Evolutionary conservation across 305 asterid genomes (phyloP).

Genomic region (Solanum aculeatissimum): DNA sequence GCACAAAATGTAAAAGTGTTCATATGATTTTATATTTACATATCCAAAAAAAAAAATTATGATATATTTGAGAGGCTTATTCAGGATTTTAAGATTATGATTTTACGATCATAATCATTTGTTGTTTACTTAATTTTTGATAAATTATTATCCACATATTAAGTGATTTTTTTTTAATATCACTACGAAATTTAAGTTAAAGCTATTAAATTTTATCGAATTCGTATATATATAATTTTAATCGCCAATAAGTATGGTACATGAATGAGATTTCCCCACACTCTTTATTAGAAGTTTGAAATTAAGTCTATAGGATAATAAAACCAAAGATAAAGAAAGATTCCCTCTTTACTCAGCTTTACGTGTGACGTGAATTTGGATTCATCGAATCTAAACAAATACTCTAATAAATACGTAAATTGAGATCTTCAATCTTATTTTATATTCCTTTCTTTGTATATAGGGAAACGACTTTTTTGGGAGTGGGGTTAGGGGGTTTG

Average conservation of each 20-base stretch:
- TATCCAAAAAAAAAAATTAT: neutral
- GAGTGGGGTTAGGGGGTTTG: neutral
- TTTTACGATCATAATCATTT: neutral
- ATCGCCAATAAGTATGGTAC: neutral
- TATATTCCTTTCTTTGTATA: neutral
- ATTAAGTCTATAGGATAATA: too few relatives aligned
- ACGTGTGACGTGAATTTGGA: neutral
- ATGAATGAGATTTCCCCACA: neutral
- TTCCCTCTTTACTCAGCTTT: neutral
- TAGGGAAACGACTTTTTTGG: neutral
- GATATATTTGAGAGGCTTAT: accelerated
- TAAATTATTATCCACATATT: neutral
- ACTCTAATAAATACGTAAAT: neutral
- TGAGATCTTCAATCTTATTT: neutral
- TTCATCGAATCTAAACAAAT: neutral
- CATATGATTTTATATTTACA: neutral
- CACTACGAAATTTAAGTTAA: neutral
- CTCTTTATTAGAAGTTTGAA: too few relatives aligned
- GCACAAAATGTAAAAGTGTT: neutral
- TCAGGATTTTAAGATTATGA: neutral
- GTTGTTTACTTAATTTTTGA: neutral
- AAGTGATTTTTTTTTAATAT: neutral
- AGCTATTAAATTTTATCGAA: neutral
- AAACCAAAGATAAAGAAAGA: neutral
- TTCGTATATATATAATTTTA: neutral